phyloP scores from a whole-genome alignment of 2,329 filamentous ascomycete species.

The Apiospora phragmitis region DNA sequence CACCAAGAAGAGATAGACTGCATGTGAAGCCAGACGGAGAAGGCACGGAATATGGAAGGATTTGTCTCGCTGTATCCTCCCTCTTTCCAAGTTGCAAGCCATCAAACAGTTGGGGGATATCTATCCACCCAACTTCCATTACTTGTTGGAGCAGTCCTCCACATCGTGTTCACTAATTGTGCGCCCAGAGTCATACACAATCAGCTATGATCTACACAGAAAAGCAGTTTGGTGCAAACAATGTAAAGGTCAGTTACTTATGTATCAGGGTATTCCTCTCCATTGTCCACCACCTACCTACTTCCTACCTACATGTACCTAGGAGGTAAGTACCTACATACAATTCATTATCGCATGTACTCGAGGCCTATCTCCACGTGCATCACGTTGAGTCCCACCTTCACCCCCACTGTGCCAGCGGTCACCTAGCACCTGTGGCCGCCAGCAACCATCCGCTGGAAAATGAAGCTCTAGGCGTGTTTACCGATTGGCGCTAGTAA shows the following conservation, averaged over 20 bases:
- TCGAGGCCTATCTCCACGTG: background rate
- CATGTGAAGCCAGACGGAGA: background rate
- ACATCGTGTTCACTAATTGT: background rate
- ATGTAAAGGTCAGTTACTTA: background rate
- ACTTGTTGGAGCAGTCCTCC: background rate
- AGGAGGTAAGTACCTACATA: too few species aligned
- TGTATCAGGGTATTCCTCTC: background rate
- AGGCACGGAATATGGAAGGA: background rate
- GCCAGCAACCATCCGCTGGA: background rate
- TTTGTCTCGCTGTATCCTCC: background rate
- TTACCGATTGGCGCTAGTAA: conserved; percentile 2
- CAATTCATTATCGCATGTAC: too few species aligned
- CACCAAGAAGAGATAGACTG: background rate
- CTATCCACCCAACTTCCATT: background rate
- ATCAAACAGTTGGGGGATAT: background rate
- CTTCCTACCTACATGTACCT: too few species aligned
- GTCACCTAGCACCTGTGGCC: background rate
- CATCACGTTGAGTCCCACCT: background rate
- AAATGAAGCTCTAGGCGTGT: background rate
- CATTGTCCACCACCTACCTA: too few species aligned
- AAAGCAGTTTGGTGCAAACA: too few species aligned
- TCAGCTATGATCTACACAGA: background rate
- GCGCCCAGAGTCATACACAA: background rate
- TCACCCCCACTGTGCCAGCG: background rate
- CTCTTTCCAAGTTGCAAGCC: background rate